phyloP scores from a whole-genome alignment of 192 early-diverging fungal genomes.

The Entomortierella lignicola region DNA sequence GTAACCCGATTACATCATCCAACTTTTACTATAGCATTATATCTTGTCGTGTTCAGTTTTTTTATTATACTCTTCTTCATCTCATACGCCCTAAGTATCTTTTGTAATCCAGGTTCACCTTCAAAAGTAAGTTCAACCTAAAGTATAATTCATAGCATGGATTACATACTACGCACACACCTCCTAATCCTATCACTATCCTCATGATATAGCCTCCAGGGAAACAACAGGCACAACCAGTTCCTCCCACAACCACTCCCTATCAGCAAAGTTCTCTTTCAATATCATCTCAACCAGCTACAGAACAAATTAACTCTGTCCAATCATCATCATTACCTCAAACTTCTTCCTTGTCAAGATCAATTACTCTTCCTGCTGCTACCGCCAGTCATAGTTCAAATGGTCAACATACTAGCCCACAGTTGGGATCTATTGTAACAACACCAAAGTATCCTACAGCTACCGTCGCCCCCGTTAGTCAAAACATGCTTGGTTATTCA shows the following conservation, averaged over 20 bases:
- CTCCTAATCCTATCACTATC: no score
- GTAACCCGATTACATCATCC: background rate
- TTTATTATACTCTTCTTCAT: conserved; percentile 54
- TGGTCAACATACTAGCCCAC: conserved; percentile 13
- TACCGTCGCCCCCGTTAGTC: conserved; percentile 1
- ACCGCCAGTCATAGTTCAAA: conserved; percentile 2
- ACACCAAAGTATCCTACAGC: conserved; percentile 17
- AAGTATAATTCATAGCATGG: no score
- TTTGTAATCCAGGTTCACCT: conserved; percentile 54
- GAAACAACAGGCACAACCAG: background rate
- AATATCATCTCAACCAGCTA: background rate
- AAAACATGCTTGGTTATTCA: background rate
- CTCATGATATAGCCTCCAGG: background rate
- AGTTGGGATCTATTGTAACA: conserved; percentile 6
- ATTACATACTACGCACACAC: no score
- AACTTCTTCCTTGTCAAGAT: no score
- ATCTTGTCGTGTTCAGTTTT: conserved; percentile 53
- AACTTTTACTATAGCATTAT: conserved; percentile 34
- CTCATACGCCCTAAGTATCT: conserved; percentile 59
- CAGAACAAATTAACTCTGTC: no score
- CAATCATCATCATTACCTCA: no score
- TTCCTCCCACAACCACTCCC: conserved; percentile 37
- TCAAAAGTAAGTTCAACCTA: conserved; percentile 56
- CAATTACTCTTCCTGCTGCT: background rate
- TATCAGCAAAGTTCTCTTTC: conserved; percentile 4